Evolutionary conservation across 306 rosid genomes (phyloP).

Genomic region (Biancaea sappan): DNA sequence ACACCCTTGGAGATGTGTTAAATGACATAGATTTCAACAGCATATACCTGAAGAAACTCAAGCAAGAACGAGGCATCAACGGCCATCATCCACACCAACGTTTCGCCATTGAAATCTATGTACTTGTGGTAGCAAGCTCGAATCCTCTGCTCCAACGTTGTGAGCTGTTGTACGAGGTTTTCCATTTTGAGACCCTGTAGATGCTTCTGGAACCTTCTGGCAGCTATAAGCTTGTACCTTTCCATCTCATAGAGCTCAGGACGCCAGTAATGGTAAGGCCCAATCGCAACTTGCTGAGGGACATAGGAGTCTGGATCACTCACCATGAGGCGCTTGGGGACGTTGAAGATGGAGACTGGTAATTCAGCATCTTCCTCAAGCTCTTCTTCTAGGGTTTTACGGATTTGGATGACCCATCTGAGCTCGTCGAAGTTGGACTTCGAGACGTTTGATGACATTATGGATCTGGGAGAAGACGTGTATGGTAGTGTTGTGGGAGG

Average conservation of each 20-base stretch:
- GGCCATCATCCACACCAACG: conserved; percentile 76
- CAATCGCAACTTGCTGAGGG: conserved; percentile 78
- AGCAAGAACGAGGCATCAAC: conserved; percentile 75
- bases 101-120: conserved; percentile 69
- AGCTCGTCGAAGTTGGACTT: conserved; percentile 58
- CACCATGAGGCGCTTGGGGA: conserved; percentile 49
- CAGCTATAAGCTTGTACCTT: no score
- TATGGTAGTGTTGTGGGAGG: not conserved
- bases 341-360: conserved; percentile 67
- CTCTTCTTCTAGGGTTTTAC: conserved; percentile 65
- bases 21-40: no score
- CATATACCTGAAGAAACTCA: conserved; percentile 70
- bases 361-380: conserved; percentile 52
- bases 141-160: conserved; percentile 48
- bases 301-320: conserved; percentile 64
- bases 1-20: no score
- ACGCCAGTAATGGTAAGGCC: conserved; percentile 78
- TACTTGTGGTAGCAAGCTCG: conserved; percentile 73
- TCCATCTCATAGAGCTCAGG: no score
- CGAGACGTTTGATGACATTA: conserved; percentile 35
- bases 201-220: no score
- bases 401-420: conserved; percentile 63
- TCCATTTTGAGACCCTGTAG: no score
- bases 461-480: conserved; percentile 42
- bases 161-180: conserved; percentile 53